Percentiles rank a stretch among this genome's conserved stretches.
phyloP scores from a whole-genome alignment of 768 basidiomycete genomes.

The Coprinopsis strossmayeri region DNA sequence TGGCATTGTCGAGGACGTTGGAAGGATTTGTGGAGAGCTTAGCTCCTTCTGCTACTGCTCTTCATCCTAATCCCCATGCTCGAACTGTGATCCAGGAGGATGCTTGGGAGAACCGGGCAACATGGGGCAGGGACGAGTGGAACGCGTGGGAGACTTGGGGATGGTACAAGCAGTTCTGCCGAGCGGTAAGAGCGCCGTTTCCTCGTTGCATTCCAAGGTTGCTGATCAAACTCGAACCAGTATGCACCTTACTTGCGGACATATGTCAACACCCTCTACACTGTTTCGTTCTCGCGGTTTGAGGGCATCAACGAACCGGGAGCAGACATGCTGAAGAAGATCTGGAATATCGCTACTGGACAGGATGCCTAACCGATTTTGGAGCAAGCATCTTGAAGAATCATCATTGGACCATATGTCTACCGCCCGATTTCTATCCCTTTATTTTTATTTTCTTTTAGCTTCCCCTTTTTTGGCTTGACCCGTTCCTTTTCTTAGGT shows the following conservation, averaged over 20 bases:
- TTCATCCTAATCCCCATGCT: conserved; percentile 43
- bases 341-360: conserved; percentile 67
- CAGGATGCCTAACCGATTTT: conserved; percentile 30
- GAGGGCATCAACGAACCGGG: conserved; percentile 52
- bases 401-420: too few species aligned
- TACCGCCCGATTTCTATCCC: too few species aligned
- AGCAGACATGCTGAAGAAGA: conserved; percentile 52
- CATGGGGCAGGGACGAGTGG: conserved; percentile 75
- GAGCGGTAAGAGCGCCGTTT: conserved; percentile 46
- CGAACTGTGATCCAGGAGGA: conserved; percentile 54
- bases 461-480: too few species aligned
- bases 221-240: conserved; percentile 29
- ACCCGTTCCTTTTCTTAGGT: too few species aligned
- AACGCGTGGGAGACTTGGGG: conserved; percentile 83
- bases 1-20: conserved; percentile 63
- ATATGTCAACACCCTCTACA: conserved; percentile 63
- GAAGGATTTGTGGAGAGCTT: conserved; percentile 71
- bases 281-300: conserved; percentile 62
- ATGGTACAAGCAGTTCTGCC: conserved; percentile 87
- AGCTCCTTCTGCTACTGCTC: conserved; percentile 33
- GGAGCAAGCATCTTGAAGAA: too few species aligned
- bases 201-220: conserved; percentile 1
- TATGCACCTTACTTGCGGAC: conserved; percentile 76
- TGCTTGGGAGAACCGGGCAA: conserved; percentile 64
- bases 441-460: too few species aligned